Conservation (phyloP, 768 basidiomycete species). For the Heimioporus sp. region DNA sequence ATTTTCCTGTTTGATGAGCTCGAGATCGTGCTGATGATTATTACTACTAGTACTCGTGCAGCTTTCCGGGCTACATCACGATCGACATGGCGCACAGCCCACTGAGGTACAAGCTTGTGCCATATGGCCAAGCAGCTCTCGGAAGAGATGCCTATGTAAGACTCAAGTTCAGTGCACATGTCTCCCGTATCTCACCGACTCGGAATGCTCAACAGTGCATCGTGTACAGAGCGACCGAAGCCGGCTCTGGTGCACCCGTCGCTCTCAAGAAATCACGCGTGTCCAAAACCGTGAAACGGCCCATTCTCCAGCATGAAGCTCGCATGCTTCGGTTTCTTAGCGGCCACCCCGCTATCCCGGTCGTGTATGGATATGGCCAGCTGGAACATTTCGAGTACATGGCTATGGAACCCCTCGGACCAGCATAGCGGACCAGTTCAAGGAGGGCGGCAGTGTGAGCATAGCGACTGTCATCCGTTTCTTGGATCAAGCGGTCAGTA, state of each 20-base stretch:
- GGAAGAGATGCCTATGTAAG: background rate
- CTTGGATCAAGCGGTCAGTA: background rate
- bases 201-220: background rate
- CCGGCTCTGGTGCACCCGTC: background rate
- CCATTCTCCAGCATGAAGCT: constrained; percentile 29
- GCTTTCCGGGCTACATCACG: too few relatives aligned
- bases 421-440: constrained; percentile 14
- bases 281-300: constrained; percentile 27
- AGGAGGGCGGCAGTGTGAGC: constrained; percentile 12
- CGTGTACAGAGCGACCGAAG: background rate
- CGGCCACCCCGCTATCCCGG: constrained; percentile 33
- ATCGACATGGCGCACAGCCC: too few relatives aligned
- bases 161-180: background rate
- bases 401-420: constrained; percentile 20
- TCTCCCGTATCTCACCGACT: background rate
- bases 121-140: background rate
- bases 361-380: constrained; percentile 30
- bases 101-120: too few relatives aligned
- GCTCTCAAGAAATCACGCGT: constrained; percentile 36
- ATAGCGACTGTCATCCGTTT: constrained; percentile 19
- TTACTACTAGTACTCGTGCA: too few relatives aligned
- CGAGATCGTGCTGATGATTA: too few relatives aligned
- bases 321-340: constrained; percentile 24
- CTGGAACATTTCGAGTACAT: constrained; percentile 36
- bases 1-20: too few relatives aligned